These are phyloP conservation scores for Tolypocladium ovalisporum DNA, from an alignment of 2,329 filamentous ascomycete species.

Conservation along the genomic window DNA sequence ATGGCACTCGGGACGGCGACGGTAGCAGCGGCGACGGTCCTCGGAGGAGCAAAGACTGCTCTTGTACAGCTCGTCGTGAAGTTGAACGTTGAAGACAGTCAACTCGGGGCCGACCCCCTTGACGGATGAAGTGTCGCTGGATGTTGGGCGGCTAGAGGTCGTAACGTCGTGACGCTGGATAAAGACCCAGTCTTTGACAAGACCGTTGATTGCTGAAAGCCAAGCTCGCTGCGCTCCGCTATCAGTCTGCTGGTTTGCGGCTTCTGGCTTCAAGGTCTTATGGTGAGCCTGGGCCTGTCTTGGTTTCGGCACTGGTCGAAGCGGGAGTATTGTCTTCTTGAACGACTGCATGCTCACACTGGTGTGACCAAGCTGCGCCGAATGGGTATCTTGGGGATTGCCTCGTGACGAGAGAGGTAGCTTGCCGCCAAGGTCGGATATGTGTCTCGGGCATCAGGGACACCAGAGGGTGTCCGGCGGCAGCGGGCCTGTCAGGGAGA, in stretches of 20 bases:
- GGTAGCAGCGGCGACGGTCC: background rate
- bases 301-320: background rate
- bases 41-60: background rate
- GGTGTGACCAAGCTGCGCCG: background rate
- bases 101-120: background rate
- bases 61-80: background rate
- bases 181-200: slow-evolving; percentile 1
- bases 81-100: slow-evolving; percentile 1
- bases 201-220: background rate
- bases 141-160: background rate
- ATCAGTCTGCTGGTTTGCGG: background rate
- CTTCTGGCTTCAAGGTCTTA: background rate
- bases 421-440: background rate
- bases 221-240: background rate
- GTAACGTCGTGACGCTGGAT: background rate
- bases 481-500: background rate
- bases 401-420: background rate
- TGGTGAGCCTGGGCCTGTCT: background rate
- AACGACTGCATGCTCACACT: background rate
- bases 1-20: background rate
- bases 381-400: background rate
- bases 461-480: background rate
- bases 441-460: background rate
- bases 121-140: background rate
- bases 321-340: background rate